Evolutionary conservation across 331 rosid species (phyloP).

Genomic region (Acacia concinna): DNA sequence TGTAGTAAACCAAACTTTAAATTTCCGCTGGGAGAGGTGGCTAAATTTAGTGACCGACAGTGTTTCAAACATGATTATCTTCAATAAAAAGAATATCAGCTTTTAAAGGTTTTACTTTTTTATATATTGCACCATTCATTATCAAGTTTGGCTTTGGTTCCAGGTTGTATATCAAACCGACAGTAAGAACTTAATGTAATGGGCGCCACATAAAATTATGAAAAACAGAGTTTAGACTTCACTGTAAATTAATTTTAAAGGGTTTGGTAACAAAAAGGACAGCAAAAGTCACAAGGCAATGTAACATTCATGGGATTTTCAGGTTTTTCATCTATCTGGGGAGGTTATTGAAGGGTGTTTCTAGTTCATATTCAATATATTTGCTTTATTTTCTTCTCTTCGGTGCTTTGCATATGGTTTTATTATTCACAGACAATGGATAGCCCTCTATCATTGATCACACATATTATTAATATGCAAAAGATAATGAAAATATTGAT

Average conservation of each 20-base stretch:
- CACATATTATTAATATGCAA: background rate
- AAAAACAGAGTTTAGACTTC: conserved; percentile 6
- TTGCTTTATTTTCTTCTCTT: background rate
- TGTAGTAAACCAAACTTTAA: too few relatives aligned
- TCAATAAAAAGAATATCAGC: too few relatives aligned
- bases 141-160: conserved; percentile 67
- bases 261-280: background rate
- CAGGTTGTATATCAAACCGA: conserved; percentile 81
- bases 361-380: background rate
- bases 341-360: background rate
- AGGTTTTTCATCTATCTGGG: background rate
- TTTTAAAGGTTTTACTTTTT: too few relatives aligned
- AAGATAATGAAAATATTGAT: too few relatives aligned
- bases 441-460: background rate
- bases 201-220: background rate
- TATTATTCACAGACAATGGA: background rate
- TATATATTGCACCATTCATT: too few relatives aligned
- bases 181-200: conserved; percentile 34
- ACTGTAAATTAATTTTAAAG: background rate
- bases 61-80: too few relatives aligned
- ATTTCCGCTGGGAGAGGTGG: too few relatives aligned
- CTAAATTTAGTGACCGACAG: too few relatives aligned
- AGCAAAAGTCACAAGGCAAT: background rate
- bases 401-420: background rate
- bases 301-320: background rate